Base-by-base conservation (phyloP, 140 eudicot species). In the Erigeron philadelphicus region DNA sequence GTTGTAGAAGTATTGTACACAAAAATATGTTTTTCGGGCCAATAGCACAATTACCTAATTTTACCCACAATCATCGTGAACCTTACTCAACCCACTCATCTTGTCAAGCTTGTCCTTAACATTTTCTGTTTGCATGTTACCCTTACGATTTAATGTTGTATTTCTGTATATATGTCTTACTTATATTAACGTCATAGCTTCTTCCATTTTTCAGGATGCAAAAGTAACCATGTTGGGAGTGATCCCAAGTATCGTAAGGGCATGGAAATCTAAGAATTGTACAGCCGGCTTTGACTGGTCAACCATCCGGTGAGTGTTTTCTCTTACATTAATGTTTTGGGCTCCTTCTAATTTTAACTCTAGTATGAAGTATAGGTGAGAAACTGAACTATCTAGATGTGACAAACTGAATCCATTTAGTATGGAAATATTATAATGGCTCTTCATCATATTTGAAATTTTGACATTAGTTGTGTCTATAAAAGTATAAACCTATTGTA, bases 151-250 rank as follows among this genome's bases (percentile, higher is more conserved):
- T 31, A 42, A 44, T 64, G 48, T n/a, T 71, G 42, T n/a, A 43
- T 17, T 25, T n/a, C n/a, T 7, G 11, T 42, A 72, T 38, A 13
- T 13, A 49, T 40, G 43, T 23, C 15, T 57, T 71, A 65, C 75
- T 15, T 42, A 7, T n/a, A 9, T 54, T 74, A 23, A 73, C 19
- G n/a, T 8, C 46, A 19, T 60, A 56, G 68, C 72, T 63, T 23
- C 18, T 66, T 8, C 19, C 55, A 64, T 16, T 65, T 70, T 57
- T 75, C 53, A 93, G 98, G 98, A 93, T 83, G 96, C 98, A 54
- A 81, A 87, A 75, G 94, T 93, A 54, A 89, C 95, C 40, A 82
- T 93, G 90, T 81, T 93, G 64, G 98, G 98, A 60, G 96, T 89
- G 75, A 81, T 93, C 57, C 98, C 98, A 15, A 89, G 95, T 75